Base-by-base conservation (phyloP, 257 asterid species). In the Misopates orontium region DNA sequence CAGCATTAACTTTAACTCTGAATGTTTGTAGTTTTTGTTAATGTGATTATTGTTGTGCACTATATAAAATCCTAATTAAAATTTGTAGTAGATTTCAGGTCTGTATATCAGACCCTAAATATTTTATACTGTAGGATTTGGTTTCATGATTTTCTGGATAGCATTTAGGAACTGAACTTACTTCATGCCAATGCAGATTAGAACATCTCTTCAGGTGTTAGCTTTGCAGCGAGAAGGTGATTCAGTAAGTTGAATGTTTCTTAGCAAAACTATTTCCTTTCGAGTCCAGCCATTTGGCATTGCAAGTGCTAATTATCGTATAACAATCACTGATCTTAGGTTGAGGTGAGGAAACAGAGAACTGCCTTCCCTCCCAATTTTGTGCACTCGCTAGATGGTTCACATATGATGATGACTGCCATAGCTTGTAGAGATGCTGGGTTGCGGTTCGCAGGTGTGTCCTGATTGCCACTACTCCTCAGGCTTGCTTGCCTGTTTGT, bases 381-480 rank as follows among this genome's bases (percentile, higher is more conserved):
- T 64, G 97, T 93, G 71, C 97, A 93, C 80, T 87, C 97, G 31
- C 77, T 93, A 53, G 97, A 93, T 82, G 95, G 97, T 62, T 80
- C 97, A 2, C 97, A 90, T 80, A 90, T 87, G 98, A 93, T 93
- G 98, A 90, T 93, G 98, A 93, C 98, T 25, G 98, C 96, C n/a
- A 68, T 90, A 55, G 97, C 96, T 70, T 87, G 97, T 73, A 90
- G 90, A 71, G 88, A 90, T 77, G 87, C 90, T 64, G 94, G 98
- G 54, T 77, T 87, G 62, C 85, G 77, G 22, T 93, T 93, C 70
- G 98, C 97, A 78, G 98, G 97, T 92, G 52, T 56, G 67, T 73
- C 61, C 40, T 25, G 41, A 65, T 50, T 32, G 19, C 24, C 47
- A 40, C 52, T 56, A 17, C 9, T n/a, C 31, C 22, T 39, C 7